Conservation (phyloP, 2,329 filamentous ascomycete species). For the Pseudofabraea citricarpa region DNA sequence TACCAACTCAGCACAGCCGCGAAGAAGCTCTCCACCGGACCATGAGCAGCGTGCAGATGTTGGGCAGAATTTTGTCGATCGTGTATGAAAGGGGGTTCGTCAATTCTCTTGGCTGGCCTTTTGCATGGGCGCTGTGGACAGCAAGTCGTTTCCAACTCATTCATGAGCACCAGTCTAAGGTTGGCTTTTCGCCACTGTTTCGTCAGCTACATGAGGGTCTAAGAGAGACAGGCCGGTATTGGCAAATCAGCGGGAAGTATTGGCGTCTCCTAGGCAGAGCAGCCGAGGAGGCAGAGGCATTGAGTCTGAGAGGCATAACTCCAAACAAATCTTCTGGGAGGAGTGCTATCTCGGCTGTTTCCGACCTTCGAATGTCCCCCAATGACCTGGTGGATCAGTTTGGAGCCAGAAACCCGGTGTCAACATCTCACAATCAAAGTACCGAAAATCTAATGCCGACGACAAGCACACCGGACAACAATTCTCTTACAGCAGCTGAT, state of each 20-base stretch:
- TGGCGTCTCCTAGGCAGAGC: neutral
- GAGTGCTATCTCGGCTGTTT: neutral
- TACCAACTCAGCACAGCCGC: neutral
- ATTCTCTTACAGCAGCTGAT: neutral
- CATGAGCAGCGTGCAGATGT: neutral
- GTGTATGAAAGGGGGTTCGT: neutral
- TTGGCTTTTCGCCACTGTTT: neutral
- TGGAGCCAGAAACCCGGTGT: neutral
- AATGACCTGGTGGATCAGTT: neutral
- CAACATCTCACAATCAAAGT: neutral
- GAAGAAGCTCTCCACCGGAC: neutral
- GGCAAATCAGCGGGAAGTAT: slow-evolving; percentile 1
- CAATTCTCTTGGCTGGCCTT: neutral
- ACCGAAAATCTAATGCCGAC: neutral
- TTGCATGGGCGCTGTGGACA: neutral
- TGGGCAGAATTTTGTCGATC: neutral
- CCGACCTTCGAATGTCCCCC: neutral
- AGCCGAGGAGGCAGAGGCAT: neutral
- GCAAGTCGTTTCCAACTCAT: neutral
- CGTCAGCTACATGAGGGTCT: slow-evolving; percentile 1
- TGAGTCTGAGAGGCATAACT: neutral
- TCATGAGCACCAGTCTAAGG: neutral
- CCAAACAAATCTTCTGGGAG: neutral
- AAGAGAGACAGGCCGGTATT: neutral
- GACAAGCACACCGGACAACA: neutral